Base-by-base conservation (phyloP, 169 alveolate species). In the Plasmodium inui region DNA sequence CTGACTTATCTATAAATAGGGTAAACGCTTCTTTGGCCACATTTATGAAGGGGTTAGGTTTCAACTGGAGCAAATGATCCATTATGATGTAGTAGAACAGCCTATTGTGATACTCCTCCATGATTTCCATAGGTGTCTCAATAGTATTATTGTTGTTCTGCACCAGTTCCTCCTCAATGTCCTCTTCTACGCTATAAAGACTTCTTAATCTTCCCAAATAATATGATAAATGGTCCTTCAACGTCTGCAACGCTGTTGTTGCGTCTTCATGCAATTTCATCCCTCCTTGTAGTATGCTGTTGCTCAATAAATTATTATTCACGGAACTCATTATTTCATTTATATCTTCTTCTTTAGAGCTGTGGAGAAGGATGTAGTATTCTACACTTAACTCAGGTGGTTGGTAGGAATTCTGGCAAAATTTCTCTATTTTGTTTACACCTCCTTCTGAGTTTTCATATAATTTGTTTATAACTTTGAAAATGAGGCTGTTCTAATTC, bases 71-170 rank as follows among this genome's bases (percentile, higher is more conserved):
- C 67, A 78, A 37, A 19, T 78, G 14, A 19, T 78, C 67, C n/a
- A 39, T 37, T 78, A 78, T 39, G 30, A 78, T 8, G 30, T 37
- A 78, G 53, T 78, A 78, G 55, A 34, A 78, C 8, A 78, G 84
- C 30, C 41, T 32, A 39, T 46, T 78, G 84, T 78, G 55, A 78
- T 78, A 78, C 41, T 78, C 67, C 84, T 78, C 39, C 72, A 34
- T 78, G 19, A 78, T 37, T 41, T 71, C 17, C 2, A 78, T 41
- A 4, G 70, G 39, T 78, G 84, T 4, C 14, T 78, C 84, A 34
- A 78, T 78, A 32, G 84, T 78, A 78, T 19, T 1, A 34, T 78
- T 37, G 28, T 0, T 34, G 37, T 78, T 41, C 37, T 41, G 22
- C 84, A 78, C 41, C n/a, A 39, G 70, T 78, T 78, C 84, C 84